A percentile compares a stretch with the other conserved stretches of the same genome.
These are phyloP conservation scores for Nicotiana sylvestris DNA, from an alignment of 257 asterid genomes.

Conservation along the genomic window DNA sequence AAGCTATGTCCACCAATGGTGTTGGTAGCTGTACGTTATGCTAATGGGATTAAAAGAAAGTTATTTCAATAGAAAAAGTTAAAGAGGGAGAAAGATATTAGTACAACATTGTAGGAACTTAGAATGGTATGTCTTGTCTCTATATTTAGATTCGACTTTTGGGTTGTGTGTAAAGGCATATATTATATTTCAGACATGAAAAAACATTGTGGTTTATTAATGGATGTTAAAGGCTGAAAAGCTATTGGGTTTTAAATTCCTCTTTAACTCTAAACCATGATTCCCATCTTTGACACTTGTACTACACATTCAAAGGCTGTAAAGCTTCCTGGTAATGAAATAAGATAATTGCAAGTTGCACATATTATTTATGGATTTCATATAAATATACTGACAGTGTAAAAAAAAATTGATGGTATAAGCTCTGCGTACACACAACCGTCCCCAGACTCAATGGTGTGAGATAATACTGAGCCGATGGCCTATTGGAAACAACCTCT, in stretches of 20 bases:
- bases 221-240: background rate
- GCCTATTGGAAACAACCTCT: too few relatives aligned
- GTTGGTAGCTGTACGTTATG: background rate
- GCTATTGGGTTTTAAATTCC: background rate
- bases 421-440: too few relatives aligned
- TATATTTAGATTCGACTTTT: background rate
- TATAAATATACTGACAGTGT: background rate
- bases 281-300: background rate
- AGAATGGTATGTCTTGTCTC: background rate
- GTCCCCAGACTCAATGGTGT: too few relatives aligned
- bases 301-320: slow-evolving; percentile 2
- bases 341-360: background rate
- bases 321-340: background rate
- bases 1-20: background rate
- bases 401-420: background rate
- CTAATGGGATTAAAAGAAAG: background rate
- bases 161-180: slow-evolving; percentile 3
- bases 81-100: too few relatives aligned
- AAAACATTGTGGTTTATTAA: background rate
- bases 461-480: too few relatives aligned
- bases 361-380: background rate
- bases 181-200: background rate
- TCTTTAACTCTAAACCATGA: background rate
- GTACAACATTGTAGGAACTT: too few relatives aligned
- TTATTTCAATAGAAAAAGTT: background rate